These are phyloP conservation scores for Erysimum cheiranthoides DNA, from an alignment of 345 rosid species.

Conservation along the genomic window DNA sequence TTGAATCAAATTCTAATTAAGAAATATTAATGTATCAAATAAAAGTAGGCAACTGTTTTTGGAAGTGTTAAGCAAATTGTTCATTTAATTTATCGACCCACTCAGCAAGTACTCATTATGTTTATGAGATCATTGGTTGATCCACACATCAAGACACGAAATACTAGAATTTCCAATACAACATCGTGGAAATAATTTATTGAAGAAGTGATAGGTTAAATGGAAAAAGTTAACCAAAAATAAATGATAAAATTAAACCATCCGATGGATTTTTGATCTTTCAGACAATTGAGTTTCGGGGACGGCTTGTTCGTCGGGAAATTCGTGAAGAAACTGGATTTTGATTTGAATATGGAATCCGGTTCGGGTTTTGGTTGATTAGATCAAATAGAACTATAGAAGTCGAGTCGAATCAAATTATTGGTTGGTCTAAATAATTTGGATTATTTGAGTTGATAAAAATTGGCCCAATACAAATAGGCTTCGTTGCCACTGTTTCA, in stretches of 20 bases:
- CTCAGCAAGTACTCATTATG: constrained; percentile 18
- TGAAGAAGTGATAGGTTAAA: background rate
- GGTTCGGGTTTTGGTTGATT: background rate
- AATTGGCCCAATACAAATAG: background rate
- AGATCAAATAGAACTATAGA: background rate
- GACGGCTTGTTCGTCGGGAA: too few species aligned
- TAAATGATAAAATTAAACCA: too few species aligned
- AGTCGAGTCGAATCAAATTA: constrained; percentile 2
- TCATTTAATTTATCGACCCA: constrained; percentile 12
- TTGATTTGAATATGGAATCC: background rate
- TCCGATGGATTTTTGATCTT: too few species aligned
- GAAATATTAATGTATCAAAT: constrained; percentile 2
- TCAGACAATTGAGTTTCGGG: too few species aligned
- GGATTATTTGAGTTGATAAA: background rate
- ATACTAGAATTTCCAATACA: background rate
- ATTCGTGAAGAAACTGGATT: background rate
- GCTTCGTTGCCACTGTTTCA: background rate
- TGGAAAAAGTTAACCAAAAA: too few species aligned
- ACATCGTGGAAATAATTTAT: background rate
- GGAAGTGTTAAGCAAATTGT: constrained; percentile 12
- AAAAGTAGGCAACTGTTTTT: background rate
- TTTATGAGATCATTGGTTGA: constrained; percentile 13
- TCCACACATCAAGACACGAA: background rate
- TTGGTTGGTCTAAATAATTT: background rate
- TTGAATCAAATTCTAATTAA: constrained; percentile 10